Evolutionary conservation across 805 yeast species (phyloP), one percentile per base, ranked within the genome.

Genomic region (Candida sanyiensis): DNA sequence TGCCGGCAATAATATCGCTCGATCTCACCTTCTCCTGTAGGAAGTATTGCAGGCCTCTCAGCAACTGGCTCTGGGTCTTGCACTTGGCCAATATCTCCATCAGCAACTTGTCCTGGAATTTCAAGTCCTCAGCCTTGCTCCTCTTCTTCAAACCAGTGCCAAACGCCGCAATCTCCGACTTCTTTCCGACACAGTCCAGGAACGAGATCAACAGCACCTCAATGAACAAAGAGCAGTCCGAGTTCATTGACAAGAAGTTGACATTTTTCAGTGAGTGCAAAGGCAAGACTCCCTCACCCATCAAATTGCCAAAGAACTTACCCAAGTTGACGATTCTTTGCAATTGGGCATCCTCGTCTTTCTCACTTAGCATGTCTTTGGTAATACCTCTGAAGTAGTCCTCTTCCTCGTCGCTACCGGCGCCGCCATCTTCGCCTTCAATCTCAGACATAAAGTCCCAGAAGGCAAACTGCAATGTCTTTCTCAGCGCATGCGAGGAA

Each of bases 401-500:
- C 1, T 47, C 62, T 12, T 71, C 75, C 30, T 60, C 67, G 5
- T 61, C 69, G 7, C 23, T 30, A 11, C 52, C 63, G 3, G 16
- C 23, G 25, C 54, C 59, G 7, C 70, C 75, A 22, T 61, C 69
- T 6, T 64, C 69, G 3, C 67, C 70, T 46, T 85, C 95, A 31
- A 86, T 64, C 25, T 79, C 85, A 48, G 78, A 78, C 13, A 89
- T 51, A 31, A 78, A 70, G 58, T 93, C 96, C 97, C 97, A 93
- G 28, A 93, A 67, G 50, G 77, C 67, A 57, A 93, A 88, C 56
- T 90, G 97, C 51, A 93, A 82, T 0, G 95, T 77, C 59, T 89
- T 88, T 55, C 84, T 73, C 58, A 83, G 63, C 2, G 78, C 67
- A 50, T 87, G 95, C 17, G 75, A 74, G 22, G 79, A 80, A 52